A percentile compares a stretch with the other conserved stretches of the same genome.
Evolutionary conservation across 495 filamentous ascomycete genomes (phyloP).

Genomic region (Penicillium ochrochloron): DNA sequence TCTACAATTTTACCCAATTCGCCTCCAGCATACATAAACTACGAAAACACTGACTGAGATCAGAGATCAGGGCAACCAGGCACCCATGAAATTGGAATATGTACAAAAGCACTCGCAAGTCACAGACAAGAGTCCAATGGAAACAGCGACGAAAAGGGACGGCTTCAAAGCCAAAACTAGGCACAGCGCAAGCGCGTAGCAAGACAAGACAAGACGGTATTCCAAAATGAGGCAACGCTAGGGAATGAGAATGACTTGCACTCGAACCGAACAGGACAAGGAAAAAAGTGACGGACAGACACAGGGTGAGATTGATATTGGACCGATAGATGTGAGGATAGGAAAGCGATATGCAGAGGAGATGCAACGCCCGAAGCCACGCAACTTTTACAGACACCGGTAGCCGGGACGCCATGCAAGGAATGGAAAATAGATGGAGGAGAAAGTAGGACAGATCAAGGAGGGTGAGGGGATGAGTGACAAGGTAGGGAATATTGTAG

Average conservation of each 20-base stretch:
- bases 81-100: slow-evolving; percentile 6
- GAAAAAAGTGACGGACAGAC: slow-evolving; percentile 2
- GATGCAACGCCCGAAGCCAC: slow-evolving; percentile 22
- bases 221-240: slow-evolving; percentile 26
- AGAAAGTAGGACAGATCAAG: not conserved
- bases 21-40: not conserved
- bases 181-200: not conserved
- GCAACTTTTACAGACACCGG: slow-evolving; percentile 22
- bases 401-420: slow-evolving; percentile 28
- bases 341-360: slow-evolving; percentile 10
- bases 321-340: slow-evolving; percentile 13
- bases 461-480: slow-evolving; percentile 1
- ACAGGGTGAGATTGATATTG: slow-evolving; percentile 2
- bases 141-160: not conserved
- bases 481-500: not conserved
- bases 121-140: slow-evolving; percentile 3
- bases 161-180: not conserved
- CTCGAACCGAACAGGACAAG: slow-evolving; percentile 12
- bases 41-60: not conserved
- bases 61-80: slow-evolving; percentile 1
- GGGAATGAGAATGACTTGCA: slow-evolving; percentile 25
- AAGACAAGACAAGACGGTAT: not conserved
- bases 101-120: slow-evolving; percentile 1
- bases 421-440: not conserved
- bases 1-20: not conserved